Evolutionary conservation across 495 filamentous ascomycete genomes (phyloP), one percentile per base, ranked within the genome.

Genomic region (Aspergillus conjunctus): DNA sequence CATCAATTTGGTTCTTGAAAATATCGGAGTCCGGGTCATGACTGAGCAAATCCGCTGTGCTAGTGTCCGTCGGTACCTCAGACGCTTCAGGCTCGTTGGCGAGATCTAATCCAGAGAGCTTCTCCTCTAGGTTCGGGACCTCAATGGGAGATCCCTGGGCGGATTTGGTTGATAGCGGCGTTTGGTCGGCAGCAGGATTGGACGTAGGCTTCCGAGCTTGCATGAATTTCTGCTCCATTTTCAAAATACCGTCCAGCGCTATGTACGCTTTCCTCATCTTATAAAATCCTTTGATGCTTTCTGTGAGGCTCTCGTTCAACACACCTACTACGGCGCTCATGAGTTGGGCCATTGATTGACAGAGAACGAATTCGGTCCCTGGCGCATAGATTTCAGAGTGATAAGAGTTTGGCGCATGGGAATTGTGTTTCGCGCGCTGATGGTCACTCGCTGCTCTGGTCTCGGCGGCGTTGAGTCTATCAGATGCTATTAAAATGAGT

Each of bases 221-320:
- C 68, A 87, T 73, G 51, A 81, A 88, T 58, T 75, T 81, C 54
- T 79, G 79, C 69, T 89, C 87, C 65, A 83, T 84, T 52, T 85
- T 81, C 59, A 84, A 63, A 58, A 98, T 89, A 6, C 81, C 82
- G 70, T 97, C 88, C 17, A 98, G 78, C 4, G 93, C 89, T 22
- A 90, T 77, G 68, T 89, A 98, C 7, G 94, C 94, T 66, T 93
- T 97, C 61, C 95, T 81, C 69, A 98, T 70, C 71, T 93, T 94
- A 70, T 97, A 97, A 64, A 98, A 97, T 1, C 91, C 91, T 72
- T 88, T 90, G 68, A 98, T 83, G 48, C 86, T 91, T 65, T 98
- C 94, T 0, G 93, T 94, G 63, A 98, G 75, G 66, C 91, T 97
- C 72, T 98, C 94, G 60, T 93, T 95, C 64, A 97, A 78, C 9